These are phyloP conservation scores for Gloeophyllum trabeum DNA, from an alignment of 768 basidiomycete genomes.

Conservation along the genomic window DNA sequence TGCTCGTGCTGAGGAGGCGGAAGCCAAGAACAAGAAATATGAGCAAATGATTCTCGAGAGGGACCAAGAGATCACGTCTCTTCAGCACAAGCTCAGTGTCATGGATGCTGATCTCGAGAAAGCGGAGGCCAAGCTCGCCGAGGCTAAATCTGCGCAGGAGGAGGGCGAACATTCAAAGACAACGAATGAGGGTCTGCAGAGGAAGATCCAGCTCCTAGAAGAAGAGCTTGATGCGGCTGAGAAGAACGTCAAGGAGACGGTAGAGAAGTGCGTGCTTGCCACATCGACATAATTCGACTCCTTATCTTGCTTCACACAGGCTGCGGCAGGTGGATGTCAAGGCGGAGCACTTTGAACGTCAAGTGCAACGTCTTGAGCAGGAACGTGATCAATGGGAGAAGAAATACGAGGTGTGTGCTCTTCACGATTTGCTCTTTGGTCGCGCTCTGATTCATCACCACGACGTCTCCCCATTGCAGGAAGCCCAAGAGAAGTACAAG, in stretches of 20 bases:
- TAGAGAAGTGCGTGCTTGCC: slow-evolving; percentile 68
- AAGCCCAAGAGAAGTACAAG: slow-evolving; percentile 58
- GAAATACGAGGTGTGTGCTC: slow-evolving; percentile 74
- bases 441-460: background rate
- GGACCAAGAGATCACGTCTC: slow-evolving; percentile 81
- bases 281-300: background rate
- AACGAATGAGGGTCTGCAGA: slow-evolving; percentile 56
- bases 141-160: slow-evolving; percentile 50
- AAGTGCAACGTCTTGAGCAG: slow-evolving; percentile 74
- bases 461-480: slow-evolving; percentile 29
- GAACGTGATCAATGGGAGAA: slow-evolving; percentile 92
- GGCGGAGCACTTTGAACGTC: slow-evolving; percentile 96
- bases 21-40: slow-evolving; percentile 68
- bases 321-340: slow-evolving; percentile 96
- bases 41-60: slow-evolving; percentile 67
- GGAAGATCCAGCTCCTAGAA: slow-evolving; percentile 89
- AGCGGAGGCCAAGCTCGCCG: slow-evolving; percentile 50
- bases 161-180: slow-evolving; percentile 65
- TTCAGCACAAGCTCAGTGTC: slow-evolving; percentile 55
- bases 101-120: slow-evolving; percentile 63
- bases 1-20: slow-evolving; percentile 78
- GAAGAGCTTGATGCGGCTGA: slow-evolving; percentile 94
- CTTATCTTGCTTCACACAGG: slow-evolving; percentile 27
- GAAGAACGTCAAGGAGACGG: slow-evolving; percentile 93
- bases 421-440: background rate